A percentile compares a stretch with the other conserved stretches of the same genome.
These are phyloP conservation scores for Penicillium expansum DNA, from an alignment of 2,329 filamentous ascomycete genomes.

Conservation along the genomic window DNA sequence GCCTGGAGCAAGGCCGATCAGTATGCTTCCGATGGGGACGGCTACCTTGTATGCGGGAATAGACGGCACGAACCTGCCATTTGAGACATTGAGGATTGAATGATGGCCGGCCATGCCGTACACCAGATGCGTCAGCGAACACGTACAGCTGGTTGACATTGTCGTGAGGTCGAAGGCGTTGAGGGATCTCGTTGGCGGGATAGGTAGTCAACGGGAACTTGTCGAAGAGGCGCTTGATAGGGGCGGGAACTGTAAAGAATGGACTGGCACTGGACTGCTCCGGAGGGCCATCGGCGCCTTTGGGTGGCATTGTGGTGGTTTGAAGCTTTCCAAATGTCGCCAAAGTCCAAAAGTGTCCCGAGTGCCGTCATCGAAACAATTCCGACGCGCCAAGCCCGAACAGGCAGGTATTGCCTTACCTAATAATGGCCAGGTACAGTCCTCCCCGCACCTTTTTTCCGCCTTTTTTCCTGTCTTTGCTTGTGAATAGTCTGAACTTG, in stretches of 20 bases:
- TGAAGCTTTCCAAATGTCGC: neutral
- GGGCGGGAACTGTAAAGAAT: conserved; percentile 56
- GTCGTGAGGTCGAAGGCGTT: conserved; percentile 51
- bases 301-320: conserved; percentile 26
- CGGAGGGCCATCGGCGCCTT: conserved; percentile 12
- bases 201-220: conserved; percentile 76
- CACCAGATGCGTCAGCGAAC: conserved; percentile 68
- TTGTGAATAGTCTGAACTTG: neutral
- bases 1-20: conserved; percentile 53
- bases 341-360: neutral
- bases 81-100: conserved; percentile 93
- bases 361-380: conserved; percentile 13
- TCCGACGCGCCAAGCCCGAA: conserved; percentile 5
- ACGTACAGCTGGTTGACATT: conserved; percentile 66
- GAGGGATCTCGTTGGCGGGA: conserved; percentile 70
- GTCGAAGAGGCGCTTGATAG: conserved; percentile 80
- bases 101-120: conserved; percentile 62
- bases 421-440: conserved; percentile 6
- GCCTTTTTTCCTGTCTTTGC: neutral
- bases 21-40: neutral
- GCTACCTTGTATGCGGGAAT: neutral
- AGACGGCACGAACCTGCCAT: conserved; percentile 70
- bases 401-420: conserved; percentile 10
- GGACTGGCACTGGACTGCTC: conserved; percentile 23
- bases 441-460: conserved; percentile 6